phyloP scores from a whole-genome alignment of 495 filamentous ascomycete species.

The Thermothielavioides terrestris region DNA sequence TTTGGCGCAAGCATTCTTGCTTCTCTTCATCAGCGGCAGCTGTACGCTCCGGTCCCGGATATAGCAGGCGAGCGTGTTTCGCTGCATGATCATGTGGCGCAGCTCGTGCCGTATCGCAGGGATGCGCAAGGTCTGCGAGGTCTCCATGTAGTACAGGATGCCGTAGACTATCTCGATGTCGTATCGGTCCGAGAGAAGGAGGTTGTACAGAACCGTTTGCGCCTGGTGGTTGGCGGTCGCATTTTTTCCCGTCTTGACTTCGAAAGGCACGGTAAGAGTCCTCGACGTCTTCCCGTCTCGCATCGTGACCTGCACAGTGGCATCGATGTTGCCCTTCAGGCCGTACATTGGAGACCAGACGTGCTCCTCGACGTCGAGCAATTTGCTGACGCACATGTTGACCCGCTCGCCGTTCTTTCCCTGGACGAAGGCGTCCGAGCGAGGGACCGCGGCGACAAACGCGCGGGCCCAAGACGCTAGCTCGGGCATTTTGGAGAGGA shows the following conservation, averaged over 20 bases:
- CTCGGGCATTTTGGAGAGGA: constrained; percentile 68
- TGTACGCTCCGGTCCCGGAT: constrained; percentile 65
- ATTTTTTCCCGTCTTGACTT: constrained; percentile 87
- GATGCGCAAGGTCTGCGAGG: constrained; percentile 73
- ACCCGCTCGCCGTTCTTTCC: constrained; percentile 65
- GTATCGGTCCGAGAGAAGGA: constrained; percentile 89
- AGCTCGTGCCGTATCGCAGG: constrained; percentile 77
- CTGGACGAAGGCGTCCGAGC: constrained; percentile 63
- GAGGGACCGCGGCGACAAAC: constrained; percentile 66
- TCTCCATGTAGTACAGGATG: constrained; percentile 90
- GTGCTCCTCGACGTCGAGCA: constrained; percentile 95
- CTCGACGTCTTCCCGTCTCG: constrained; percentile 51
- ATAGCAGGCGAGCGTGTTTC: constrained; percentile 81
- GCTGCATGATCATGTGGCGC: constrained; percentile 89
- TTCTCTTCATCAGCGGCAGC: constrained; percentile 79
- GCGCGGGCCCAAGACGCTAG: constrained; percentile 72
- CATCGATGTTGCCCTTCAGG: constrained; percentile 94
- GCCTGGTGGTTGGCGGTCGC: constrained; percentile 72
- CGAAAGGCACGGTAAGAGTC: constrained; percentile 79
- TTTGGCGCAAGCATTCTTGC: constrained; percentile 61
- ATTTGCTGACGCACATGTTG: constrained; percentile 78
- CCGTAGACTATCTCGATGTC: constrained; percentile 84
- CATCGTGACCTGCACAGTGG: constrained; percentile 88
- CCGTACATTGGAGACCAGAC: constrained; percentile 97
- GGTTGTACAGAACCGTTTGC: constrained; percentile 89